These are phyloP conservation scores for Oryza glumipatula DNA, from an alignment of 176 grass and related monocot species.

Conservation along the genomic window DNA sequence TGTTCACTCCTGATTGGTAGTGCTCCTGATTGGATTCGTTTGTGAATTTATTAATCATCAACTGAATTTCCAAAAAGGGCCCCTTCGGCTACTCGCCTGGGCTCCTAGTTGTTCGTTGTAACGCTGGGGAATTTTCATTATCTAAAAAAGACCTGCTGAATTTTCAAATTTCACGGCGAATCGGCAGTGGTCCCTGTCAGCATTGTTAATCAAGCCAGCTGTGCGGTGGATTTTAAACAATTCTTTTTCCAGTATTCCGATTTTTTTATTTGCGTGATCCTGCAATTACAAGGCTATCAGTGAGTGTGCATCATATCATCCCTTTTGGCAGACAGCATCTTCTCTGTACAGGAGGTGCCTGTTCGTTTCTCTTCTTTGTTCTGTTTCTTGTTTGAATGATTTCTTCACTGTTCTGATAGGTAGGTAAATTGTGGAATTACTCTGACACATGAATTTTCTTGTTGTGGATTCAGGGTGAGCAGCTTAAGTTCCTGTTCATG, in stretches of 20 bases:
- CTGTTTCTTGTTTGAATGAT: constrained; percentile 19
- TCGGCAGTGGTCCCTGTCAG: constrained; percentile 47
- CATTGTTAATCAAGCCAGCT: constrained; percentile 50
- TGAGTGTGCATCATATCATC: neutral
- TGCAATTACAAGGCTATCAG: constrained; percentile 32
- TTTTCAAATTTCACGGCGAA: constrained; percentile 45
- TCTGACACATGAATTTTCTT: constrained; percentile 25
- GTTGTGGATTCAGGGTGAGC: neutral
- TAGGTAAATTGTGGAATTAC: constrained; percentile 18
- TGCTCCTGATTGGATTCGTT: constrained; percentile 25
- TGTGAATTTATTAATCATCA: constrained; percentile 13
- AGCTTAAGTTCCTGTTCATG: constrained; percentile 18
- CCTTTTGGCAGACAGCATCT: constrained; percentile 45
- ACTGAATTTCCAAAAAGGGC: constrained; percentile 35
- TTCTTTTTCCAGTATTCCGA: constrained; percentile 36
- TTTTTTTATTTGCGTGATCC: constrained; percentile 35
- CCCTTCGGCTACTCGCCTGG: neutral
- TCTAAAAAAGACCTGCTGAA: neutral
- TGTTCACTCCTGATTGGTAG: constrained; percentile 35
- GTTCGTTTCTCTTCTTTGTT: neutral
- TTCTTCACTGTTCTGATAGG: constrained; percentile 5
- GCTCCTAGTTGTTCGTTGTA: constrained; percentile 21
- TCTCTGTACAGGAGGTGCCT: neutral
- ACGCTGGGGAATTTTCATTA: constrained; percentile 33
- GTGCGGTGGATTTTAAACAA: constrained; percentile 35